Percentiles rank a stretch among this genome's conserved stretches.
Evolutionary conservation across 305 asterid species (phyloP).

Genomic region (Fraxinus sp.): DNA sequence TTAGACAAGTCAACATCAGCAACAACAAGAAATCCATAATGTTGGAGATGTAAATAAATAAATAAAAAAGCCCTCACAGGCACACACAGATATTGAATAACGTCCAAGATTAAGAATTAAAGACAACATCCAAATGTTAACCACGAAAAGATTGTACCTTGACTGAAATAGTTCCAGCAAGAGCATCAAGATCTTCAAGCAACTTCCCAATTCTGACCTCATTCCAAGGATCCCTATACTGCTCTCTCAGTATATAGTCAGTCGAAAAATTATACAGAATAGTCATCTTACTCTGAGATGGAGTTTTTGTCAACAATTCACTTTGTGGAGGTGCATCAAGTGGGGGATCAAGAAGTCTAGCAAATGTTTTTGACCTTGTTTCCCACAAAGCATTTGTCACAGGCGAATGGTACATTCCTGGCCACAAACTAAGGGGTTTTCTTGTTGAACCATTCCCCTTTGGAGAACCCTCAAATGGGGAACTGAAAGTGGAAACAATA

Average conservation of each 20-base stretch:
- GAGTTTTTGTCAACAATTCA: conserved; percentile 58
- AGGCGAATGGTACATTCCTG: conserved; percentile 97
- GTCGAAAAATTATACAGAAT: conserved; percentile 68
- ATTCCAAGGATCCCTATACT: conserved; percentile 95
- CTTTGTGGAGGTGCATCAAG: conserved; percentile 93
- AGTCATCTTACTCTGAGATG: conserved; percentile 65
- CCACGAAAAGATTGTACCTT: conserved; percentile 48
- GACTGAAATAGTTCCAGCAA: conserved; percentile 90
- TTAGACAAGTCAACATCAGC: not conserved
- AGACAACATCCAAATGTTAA: not conserved
- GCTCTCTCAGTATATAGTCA: conserved; percentile 80
- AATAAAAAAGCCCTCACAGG: not conserved
- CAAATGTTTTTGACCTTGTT: conserved; percentile 72
- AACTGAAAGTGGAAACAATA: conserved; percentile 57
- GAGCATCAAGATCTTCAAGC: conserved; percentile 98
- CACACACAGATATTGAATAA: not conserved
- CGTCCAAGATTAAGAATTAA: not conserved
- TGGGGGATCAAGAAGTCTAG: conserved; percentile 87
- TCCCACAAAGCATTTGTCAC: conserved; percentile 92
- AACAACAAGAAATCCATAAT: not conserved
- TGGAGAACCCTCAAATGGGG: conserved; percentile 52
- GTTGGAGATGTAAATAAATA: not conserved
- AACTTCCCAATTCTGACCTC: conserved; percentile 93
- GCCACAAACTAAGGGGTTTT: conserved; percentile 87
- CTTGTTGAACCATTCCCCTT: conserved; percentile 33